Evolutionary conservation across 148 eudicot genomes (phyloP), one percentile per base, ranked within the genome.

Genomic region (Camellia sinensis): DNA sequence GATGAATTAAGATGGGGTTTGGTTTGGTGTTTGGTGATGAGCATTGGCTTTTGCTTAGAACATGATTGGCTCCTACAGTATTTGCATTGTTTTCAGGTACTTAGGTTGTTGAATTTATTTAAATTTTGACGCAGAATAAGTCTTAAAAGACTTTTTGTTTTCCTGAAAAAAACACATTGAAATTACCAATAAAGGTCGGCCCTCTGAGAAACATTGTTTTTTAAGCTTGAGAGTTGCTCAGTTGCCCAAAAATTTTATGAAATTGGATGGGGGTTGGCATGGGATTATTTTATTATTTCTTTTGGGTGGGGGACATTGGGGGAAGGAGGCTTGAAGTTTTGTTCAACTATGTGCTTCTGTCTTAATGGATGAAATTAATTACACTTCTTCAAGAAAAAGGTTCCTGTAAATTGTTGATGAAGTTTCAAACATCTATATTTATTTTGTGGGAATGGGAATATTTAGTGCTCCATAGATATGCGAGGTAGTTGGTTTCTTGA

Each of bases 141-240:
- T 61, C 10, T 43, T 22, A 29, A 29, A n/a, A 14, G 37, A 61
- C 15, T 70, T 14, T 48, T 70, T 45, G 37, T 17, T 10, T 46
- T 45, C 19, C 8, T 70, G 48, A 15, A n/a, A 7, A 46, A 71
- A 67, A 15, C 37, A 29, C 37, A 29, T 29, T 29, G 37, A 29
- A 29, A 29, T 29, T 29, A 29, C 37, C 37, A 29, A 29, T 29
- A 43, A 6, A 52, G 73, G 44, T 52, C 18, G 3, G 18, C 21
- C 52, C 45, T 44, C 73, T 19, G 19, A 48, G 59, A 71, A 71
- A 71, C 53, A 19, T 50, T 53, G 74, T 71, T 50, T 71, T 11
- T 6, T 4, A 4, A 48, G 52, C 52, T 48, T 48, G 52, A 7
- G 5, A 5, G 17, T 57, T 57, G 8, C 61, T 57, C 52, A 57